Evolutionary conservation across 257 asterid species (phyloP).

Genomic region (Lantana camara): DNA sequence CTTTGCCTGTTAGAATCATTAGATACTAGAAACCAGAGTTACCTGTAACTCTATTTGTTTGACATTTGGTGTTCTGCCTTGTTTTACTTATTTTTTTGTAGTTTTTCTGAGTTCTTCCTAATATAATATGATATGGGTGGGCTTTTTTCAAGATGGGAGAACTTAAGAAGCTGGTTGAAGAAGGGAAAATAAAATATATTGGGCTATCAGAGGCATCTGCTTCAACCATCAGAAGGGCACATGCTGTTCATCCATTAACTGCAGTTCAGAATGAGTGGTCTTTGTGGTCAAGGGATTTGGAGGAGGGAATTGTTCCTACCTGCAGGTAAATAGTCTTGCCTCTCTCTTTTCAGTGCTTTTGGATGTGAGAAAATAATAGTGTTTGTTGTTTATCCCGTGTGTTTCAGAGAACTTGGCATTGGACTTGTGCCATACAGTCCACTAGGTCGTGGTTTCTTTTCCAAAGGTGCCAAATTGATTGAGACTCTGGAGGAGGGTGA

Average conservation of each 20-base stretch:
- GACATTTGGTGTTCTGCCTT: not conserved
- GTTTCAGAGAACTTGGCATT: slow-evolving; percentile 57
- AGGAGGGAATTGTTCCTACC: slow-evolving; percentile 60
- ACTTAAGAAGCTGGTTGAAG: slow-evolving; percentile 71
- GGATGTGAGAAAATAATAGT: not conserved
- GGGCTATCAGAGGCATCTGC: slow-evolving; percentile 82
- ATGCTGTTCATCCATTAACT: slow-evolving; percentile 68
- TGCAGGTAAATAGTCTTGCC: slow-evolving; percentile 47
- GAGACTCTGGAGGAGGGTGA: slow-evolving; percentile 44
- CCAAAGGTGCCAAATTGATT: slow-evolving; percentile 37
- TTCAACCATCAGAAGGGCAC: slow-evolving; percentile 80
- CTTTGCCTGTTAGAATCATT: not conserved
- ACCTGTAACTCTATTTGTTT: not conserved
- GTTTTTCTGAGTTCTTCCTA: not conserved
- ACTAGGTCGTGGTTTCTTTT: slow-evolving; percentile 55
- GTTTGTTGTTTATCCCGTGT: slow-evolving; percentile 4
- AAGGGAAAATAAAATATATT: slow-evolving; percentile 73
- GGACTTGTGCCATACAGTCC: slow-evolving; percentile 60
- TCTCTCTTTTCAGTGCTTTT: not conserved
- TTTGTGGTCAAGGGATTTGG: slow-evolving; percentile 70
- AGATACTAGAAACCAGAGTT: not conserved
- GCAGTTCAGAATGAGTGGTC: slow-evolving; percentile 83
- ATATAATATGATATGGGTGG: not conserved
- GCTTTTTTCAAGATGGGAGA: slow-evolving; percentile 60
- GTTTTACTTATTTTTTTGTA: not conserved